Conservation (phyloP, 2,329 filamentous ascomycete species). For the Fusarium brevicatenulatum region DNA sequence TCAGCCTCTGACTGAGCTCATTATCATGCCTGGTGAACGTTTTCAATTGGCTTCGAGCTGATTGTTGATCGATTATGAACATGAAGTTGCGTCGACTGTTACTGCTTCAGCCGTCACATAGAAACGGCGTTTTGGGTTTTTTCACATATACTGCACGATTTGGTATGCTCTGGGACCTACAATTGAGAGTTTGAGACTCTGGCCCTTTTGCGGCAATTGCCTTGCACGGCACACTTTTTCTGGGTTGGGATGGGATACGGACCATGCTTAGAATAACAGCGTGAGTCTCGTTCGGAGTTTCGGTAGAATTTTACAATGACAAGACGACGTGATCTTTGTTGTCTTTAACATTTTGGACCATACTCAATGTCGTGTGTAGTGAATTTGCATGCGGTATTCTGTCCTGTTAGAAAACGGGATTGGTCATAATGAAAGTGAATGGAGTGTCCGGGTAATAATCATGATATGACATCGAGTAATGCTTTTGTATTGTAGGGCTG, state of each 20-base stretch:
- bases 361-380: neutral
- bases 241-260: neutral
- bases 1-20: slow-evolving; percentile 72
- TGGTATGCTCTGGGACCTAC: neutral
- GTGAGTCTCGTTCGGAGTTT: slow-evolving; percentile 24
- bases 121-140: slow-evolving; percentile 18
- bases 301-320: slow-evolving; percentile 1
- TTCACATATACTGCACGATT: neutral
- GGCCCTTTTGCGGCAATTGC: neutral
- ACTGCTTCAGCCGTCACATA: neutral
- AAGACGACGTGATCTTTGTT: neutral
- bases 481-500: neutral
- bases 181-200: neutral
- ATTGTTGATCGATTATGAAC: neutral
- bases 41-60: neutral
- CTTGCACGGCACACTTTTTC: neutral
- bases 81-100: neutral
- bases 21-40: neutral
- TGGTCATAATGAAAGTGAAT: neutral
- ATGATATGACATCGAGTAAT: neutral
- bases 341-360: accelerated
- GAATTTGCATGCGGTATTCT: too few species aligned
- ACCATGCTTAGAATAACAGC: slow-evolving; percentile 9
- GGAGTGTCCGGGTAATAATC: too few species aligned
- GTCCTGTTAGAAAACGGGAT: neutral